Base-by-base conservation (phyloP, 2,329 filamentous ascomycete genomes). In the Graphiopsis chlorocephala region DNA sequence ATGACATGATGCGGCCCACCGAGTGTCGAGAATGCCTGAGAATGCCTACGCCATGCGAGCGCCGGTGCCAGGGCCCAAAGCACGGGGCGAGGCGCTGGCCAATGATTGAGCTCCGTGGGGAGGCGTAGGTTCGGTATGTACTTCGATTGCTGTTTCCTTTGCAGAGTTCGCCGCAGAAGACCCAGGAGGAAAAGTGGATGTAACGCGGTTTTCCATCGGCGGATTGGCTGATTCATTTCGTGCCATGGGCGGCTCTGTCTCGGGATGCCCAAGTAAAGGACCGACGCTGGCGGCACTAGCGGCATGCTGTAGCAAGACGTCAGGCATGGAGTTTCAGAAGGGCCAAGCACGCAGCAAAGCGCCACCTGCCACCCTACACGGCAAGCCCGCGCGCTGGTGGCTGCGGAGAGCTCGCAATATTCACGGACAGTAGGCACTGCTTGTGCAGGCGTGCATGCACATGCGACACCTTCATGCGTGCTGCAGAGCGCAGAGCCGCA, bases 131-230 rank as follows among this genome's bases (percentile, higher is more conserved):
- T 62, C 47, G 33, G 20, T 50, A 42, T 31, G 33, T 23, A 33
- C 48, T 31, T 17, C 26, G 14, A 25, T 25, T 23, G 26, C 28
- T 50, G 42, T 29, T 62, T 62, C 48, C 60, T 62, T 62, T 62
- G 60, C 60, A 62, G 60, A 62, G 60, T 62, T 62, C 60, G 60
- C 60, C 60, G 60, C 48, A 53, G 60, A 62, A 62, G 31, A 26
- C 6, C 60, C 60, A 62, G 60, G 31, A 26, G 15, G 47, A 62
- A 62, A 62, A 62, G 60, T 62, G 60, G 60, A 55, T 55, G 60
- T 10, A 25, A 55, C 23, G 60, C 33, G 60, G 31, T 42, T 55
- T 53, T 52, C 33, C 12, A 15, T 42, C 31, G 60, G 47, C 15
- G 23, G 20, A 62, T 62, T 62, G 60, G 60, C 47, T 55, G 60